phyloP scores from a whole-genome alignment of 2,329 filamentous ascomycete species.

The Alternaria incomplexa region DNA sequence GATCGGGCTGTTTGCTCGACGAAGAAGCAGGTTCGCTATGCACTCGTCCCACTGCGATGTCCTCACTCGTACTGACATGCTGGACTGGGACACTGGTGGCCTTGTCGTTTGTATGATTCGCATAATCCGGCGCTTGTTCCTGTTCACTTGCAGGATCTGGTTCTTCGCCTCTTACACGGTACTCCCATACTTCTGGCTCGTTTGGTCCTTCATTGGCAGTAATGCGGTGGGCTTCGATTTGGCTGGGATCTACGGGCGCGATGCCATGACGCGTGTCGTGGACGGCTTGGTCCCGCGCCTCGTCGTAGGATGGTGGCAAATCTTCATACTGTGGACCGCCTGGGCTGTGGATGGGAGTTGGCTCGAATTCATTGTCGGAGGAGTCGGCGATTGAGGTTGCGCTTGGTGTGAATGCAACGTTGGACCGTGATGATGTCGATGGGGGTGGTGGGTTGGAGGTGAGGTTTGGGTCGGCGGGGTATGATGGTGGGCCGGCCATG shows the following conservation, averaged over 20 bases:
- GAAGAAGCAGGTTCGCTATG: not conserved
- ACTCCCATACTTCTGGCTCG: constrained; percentile 34
- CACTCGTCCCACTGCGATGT: constrained; percentile 31
- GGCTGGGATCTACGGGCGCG: constrained; percentile 32
- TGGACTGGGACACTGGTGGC: constrained; percentile 34
- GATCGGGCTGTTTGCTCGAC: constrained; percentile 3
- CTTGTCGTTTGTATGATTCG: constrained; percentile 19
- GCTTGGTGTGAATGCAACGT: constrained; percentile 32
- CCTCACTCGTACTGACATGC: constrained; percentile 25
- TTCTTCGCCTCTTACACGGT: constrained; percentile 28
- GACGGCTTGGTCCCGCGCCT: constrained; percentile 40
- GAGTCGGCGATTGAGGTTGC: constrained; percentile 40
- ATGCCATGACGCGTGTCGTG: constrained; percentile 35
- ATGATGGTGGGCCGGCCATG: constrained; percentile 32
- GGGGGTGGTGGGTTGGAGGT: constrained; percentile 19
- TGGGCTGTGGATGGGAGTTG: constrained; percentile 40
- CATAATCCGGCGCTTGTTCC: constrained; percentile 30
- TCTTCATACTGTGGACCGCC: constrained; percentile 45
- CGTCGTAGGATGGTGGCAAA: constrained; percentile 46
- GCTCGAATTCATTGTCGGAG: constrained; percentile 40
- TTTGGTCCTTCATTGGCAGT: constrained; percentile 29
- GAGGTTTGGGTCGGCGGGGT: constrained; percentile 13
- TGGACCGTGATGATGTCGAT: constrained; percentile 22
- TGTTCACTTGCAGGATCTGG: constrained; percentile 20
- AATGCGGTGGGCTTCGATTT: constrained; percentile 36